Base-by-base conservation (phyloP, 805 yeast genomes). In the Ogataea polymorpha region DNA sequence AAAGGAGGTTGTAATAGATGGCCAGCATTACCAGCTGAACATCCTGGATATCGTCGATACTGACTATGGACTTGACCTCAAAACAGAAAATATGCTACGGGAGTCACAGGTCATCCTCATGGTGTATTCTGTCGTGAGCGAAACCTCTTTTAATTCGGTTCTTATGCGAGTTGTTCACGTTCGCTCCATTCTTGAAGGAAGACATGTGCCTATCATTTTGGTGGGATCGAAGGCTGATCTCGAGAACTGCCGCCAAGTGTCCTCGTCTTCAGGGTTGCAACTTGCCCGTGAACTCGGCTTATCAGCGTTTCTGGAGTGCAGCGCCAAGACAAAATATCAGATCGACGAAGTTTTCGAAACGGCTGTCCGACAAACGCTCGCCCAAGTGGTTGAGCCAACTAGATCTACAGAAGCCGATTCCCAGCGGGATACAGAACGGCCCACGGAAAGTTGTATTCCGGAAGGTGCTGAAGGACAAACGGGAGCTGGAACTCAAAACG, bases 21-120 rank as follows among this genome's bases (percentile, higher is more conserved):
- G 58, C 20, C 66, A 65, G 46, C 63, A 56, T 37, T 66, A 61
- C 14, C 39, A 52, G 5, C 54, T 76, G 51, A 77, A 75, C 44
- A 68, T 77, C 39, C 68, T 90, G 46, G 99, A 93, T 58, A 88
- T 96, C 3, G 96, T 96, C 1, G 98, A 96, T 32, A 82, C 82
- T 46, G 96, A 73, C 49, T 76, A 71, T 46, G 70, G 70, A 48
- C 67, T 46, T 11, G 52, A 51, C 3, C 29, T 35, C 4, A 41
- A 29, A 9, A 50, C 53, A 28, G 45, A 41, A 14, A 14, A 13
- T 9, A 33, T 57, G 20, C 46, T 56, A 8, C 28, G 20, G 20
- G 43, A 49, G 6, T 74, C 77, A 3, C 80, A 77, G 56, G 78
- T 74, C 11, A 65, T 76, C 38, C 62, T 77, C 35, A 60, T 75